These are phyloP conservation scores for Panellus pusillus DNA, from an alignment of 768 basidiomycete species.

Conservation along the genomic window DNA sequence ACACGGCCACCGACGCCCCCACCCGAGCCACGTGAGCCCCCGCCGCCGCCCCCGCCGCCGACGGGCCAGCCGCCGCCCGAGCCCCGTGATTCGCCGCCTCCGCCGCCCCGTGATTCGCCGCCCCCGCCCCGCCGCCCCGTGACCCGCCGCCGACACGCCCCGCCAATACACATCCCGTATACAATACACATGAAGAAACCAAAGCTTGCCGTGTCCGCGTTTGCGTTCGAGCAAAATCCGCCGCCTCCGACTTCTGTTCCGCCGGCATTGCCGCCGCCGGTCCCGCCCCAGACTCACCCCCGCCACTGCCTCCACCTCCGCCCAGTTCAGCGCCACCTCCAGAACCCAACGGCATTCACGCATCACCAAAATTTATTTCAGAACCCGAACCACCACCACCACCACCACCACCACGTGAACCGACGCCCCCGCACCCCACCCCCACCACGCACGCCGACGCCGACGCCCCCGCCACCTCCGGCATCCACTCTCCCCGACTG, in stretches of 20 bases:
- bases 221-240: not conserved
- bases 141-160: constrained; percentile 26
- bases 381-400: constrained; percentile 7
- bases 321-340: constrained; percentile 4
- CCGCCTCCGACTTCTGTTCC: constrained; percentile 16
- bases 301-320: constrained; percentile 16
- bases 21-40: constrained; percentile 26
- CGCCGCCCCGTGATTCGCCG: constrained; percentile 39
- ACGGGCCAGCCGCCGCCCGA: constrained; percentile 12
- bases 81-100: constrained; percentile 28
- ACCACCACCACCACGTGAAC: no score
- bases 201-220: not conserved
- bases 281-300: constrained; percentile 25
- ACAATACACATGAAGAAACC: constrained; percentile 18
- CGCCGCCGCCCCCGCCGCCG: constrained; percentile 28
- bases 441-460: constrained; percentile 18
- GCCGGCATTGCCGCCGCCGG: constrained; percentile 28
- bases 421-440: no score
- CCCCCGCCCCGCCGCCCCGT: constrained; percentile 33
- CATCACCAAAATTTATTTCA: constrained; percentile 2
- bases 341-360: no score
- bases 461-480: constrained; percentile 23
- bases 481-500: constrained; percentile 48
- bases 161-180: constrained; percentile 14
- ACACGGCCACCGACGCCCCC: constrained; percentile 29